phyloP scores from a whole-genome alignment of 2,329 filamentous ascomycete species.

The Calonectria pseudoreteaudii region DNA sequence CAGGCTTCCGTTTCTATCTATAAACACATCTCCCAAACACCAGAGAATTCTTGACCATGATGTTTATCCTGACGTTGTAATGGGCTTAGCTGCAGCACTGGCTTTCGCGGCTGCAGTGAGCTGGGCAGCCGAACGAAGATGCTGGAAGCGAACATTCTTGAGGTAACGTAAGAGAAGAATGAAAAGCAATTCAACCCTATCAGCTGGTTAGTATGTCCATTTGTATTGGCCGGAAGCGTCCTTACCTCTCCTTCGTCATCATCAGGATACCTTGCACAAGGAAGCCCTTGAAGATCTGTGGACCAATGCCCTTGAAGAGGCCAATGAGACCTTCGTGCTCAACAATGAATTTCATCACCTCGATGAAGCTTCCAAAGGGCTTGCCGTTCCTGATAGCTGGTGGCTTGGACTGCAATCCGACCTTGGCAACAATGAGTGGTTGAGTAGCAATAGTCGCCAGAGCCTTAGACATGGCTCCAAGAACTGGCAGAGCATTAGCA shows the following conservation, averaged over 20 bases:
- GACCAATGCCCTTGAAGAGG: constrained; percentile 97
- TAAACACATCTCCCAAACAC: constrained; percentile 29
- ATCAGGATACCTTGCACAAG: constrained; percentile 96
- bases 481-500: constrained; percentile 65
- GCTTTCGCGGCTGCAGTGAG: constrained; percentile 63
- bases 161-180: constrained; percentile 87
- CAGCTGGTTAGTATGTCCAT: constrained; percentile 27
- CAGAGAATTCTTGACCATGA: constrained; percentile 7
- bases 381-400: constrained; percentile 86
- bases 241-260: constrained; percentile 97
- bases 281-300: constrained; percentile 92
- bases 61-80: constrained; percentile 37
- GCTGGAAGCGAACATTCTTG: constrained; percentile 75
- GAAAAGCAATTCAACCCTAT: constrained; percentile 87
- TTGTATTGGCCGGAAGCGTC: background rate
- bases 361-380: constrained; percentile 91
- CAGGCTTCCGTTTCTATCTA: constrained; percentile 35
- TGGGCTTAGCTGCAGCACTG: constrained; percentile 52
- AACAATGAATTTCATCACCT: constrained; percentile 95
- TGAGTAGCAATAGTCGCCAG: constrained; percentile 93
- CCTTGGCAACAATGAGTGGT: constrained; percentile 96
- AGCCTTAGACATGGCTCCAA: constrained; percentile 93
- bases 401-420: constrained; percentile 93
- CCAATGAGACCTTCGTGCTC: constrained; percentile 84
- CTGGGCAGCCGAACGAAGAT: constrained; percentile 75